These are phyloP conservation scores for Sherardia arvensis DNA, from an alignment of 257 asterid genomes.

Conservation along the genomic window DNA sequence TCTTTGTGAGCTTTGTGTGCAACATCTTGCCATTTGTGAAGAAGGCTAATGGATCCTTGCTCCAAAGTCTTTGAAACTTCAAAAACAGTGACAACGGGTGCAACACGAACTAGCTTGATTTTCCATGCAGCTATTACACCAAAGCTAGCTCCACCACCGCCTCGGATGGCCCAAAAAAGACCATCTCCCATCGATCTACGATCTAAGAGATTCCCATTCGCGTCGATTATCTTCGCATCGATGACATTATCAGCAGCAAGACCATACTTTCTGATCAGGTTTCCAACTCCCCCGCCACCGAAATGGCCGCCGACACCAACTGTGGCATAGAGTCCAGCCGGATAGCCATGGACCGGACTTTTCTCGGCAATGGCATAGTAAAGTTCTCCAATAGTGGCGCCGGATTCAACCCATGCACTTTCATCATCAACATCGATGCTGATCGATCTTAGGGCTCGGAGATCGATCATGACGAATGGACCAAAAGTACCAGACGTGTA, in stretches of 20 bases:
- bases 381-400: constrained; percentile 48
- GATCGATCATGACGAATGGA: constrained; percentile 1
- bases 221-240: no score
- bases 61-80: constrained; percentile 18
- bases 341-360: background rate
- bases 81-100: constrained; percentile 38
- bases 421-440: constrained; percentile 24
- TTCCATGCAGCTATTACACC: constrained; percentile 37
- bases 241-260: no score
- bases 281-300: constrained; percentile 52
- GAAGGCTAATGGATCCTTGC: constrained; percentile 18
- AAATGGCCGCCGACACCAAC: constrained; percentile 51
- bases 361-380: constrained; percentile 28
- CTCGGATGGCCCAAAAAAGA: constrained; percentile 12
- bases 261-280: no score
- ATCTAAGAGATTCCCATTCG: constrained; percentile 19
- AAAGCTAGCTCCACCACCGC: constrained; percentile 59
- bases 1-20: constrained; percentile 22
- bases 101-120: constrained; percentile 35
- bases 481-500: no score
- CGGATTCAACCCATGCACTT: constrained; percentile 44
- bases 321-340: constrained; percentile 3
- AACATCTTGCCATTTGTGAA: no score
- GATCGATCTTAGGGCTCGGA: constrained; percentile 6
- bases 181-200: background rate